A percentile compares a stretch with the other conserved stretches of the same genome.
Conservation (phyloP, 805 yeast genomes). For the Nakazawaea wickerhamii region DNA sequence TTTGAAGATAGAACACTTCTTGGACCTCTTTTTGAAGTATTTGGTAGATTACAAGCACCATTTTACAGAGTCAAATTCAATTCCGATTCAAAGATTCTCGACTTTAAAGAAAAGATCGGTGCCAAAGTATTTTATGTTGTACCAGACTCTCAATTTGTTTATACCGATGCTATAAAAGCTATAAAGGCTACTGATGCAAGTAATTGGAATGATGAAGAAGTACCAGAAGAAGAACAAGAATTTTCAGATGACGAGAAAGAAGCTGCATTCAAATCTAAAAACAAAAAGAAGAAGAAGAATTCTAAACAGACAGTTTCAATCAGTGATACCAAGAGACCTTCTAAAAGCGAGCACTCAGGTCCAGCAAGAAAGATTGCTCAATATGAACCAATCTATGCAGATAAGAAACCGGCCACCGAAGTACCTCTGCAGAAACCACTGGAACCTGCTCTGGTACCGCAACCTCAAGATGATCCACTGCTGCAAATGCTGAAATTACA, state of each 20-base stretch:
- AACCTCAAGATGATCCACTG: slow-evolving; percentile 8
- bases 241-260: slow-evolving; percentile 94
- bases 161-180: slow-evolving; percentile 65
- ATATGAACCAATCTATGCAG: slow-evolving; percentile 7
- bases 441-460: neutral
- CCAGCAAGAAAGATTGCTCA: slow-evolving; percentile 3
- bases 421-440: neutral
- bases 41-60: slow-evolving; percentile 84
- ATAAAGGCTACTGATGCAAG: slow-evolving; percentile 92
- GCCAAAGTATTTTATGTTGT: slow-evolving; percentile 69
- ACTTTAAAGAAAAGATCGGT: slow-evolving; percentile 45
- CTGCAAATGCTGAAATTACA: slow-evolving; percentile 18
- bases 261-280: slow-evolving; percentile 56
- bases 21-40: slow-evolving; percentile 82
- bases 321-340: neutral
- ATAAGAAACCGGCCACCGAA: slow-evolving; percentile 5
- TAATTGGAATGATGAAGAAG: slow-evolving; percentile 90
- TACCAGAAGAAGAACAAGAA: slow-evolving; percentile 90
- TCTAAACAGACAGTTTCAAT: slow-evolving; percentile 17
- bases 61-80: slow-evolving; percentile 70
- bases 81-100: slow-evolving; percentile 40
- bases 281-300: slow-evolving; percentile 47
- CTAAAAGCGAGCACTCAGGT: slow-evolving; percentile 8
- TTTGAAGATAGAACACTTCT: slow-evolving; percentile 62
- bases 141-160: slow-evolving; percentile 71